phyloP scores from a whole-genome alignment of 164 flowering plant genomes.

The Paratinospora sagittata region DNA sequence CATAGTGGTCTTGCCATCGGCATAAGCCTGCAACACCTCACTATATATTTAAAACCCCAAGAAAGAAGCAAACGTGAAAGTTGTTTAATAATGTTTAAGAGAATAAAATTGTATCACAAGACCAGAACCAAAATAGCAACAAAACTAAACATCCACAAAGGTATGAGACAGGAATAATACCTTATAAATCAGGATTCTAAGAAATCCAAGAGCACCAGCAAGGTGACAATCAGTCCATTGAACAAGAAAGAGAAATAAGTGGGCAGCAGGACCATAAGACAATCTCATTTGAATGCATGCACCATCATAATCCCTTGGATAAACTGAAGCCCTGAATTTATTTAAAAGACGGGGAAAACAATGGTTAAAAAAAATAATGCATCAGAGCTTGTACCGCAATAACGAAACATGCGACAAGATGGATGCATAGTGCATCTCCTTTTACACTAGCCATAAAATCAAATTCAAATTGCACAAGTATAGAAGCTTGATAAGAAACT shows the following conservation, averaged over 20 bases:
- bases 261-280: conserved; percentile 85
- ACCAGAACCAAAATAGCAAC: neutral
- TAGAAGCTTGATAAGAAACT: no score
- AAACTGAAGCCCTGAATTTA: conserved; percentile 67
- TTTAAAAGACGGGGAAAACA: no score
- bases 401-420: neutral
- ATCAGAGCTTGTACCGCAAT: neutral
- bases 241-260: conserved; percentile 71
- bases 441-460: neutral
- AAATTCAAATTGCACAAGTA: neutral
- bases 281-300: conserved; percentile 87
- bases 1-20: conserved; percentile 84
- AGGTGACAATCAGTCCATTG: conserved; percentile 91
- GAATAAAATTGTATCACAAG: neutral
- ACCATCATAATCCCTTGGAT: conserved; percentile 75
- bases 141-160: neutral
- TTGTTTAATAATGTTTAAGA: neutral
- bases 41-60: conserved; percentile 7
- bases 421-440: neutral
- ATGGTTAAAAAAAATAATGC: neutral
- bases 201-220: conserved; percentile 89
- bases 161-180: conserved; percentile 23
- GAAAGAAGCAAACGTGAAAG: neutral
- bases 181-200: conserved; percentile 79
- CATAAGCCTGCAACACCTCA: conserved; percentile 52